Base-by-base conservation (phyloP, 768 basidiomycete species). In the Suillus occidentalis region DNA sequence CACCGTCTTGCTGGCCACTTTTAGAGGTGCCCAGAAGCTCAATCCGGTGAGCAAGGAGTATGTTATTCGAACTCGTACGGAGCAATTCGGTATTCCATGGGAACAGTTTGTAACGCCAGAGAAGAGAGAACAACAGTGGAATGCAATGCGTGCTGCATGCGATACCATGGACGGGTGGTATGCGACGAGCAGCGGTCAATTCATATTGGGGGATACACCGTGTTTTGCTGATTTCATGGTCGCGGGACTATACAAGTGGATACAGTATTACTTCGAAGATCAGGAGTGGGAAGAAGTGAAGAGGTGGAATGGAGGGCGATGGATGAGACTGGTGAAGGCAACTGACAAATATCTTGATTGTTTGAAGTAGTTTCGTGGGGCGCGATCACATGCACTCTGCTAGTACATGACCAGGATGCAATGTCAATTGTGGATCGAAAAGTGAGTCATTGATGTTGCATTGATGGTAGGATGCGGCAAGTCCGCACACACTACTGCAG, bases 11-110 rank as follows among this genome's bases (percentile, higher is more conserved):
- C 43, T 65, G n/a, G 72, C 74, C 67, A 58, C 71, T 47, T 45
- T 78, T 12, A 70, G 72, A 3, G 67, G 68, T 0, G 67, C 69
- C 37, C 65, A 69, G 18, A 68, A 72, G 45, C 69, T 84, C 31
- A 75, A 72, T 53, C 71, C 75, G 0, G 64, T 63, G 43, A 81
- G 81, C 70, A 66, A 72, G 65, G 73, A 64, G 10, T 81, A 80
- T 67, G 87, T 83, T 69, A 71, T 78, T 37, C 67, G 65, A 8
- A 82, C 80, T 1, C 72, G 81, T 20, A 72, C 75, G 36, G 64
- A 60, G 5, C 57, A 50, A 2, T 78, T 78, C 53, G 82, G 83
- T 0, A 70, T 71, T 43, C 67, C 80, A 59, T 82, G 84, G 69
- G 76, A 79, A 43, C 56, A 79, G 22, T 62, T 72, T 4, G 67